Evolutionary conservation across 352 stramenopile genomes (phyloP), one percentile per base, ranked within the genome.

Genomic region (Phytophthora hybrid): DNA sequence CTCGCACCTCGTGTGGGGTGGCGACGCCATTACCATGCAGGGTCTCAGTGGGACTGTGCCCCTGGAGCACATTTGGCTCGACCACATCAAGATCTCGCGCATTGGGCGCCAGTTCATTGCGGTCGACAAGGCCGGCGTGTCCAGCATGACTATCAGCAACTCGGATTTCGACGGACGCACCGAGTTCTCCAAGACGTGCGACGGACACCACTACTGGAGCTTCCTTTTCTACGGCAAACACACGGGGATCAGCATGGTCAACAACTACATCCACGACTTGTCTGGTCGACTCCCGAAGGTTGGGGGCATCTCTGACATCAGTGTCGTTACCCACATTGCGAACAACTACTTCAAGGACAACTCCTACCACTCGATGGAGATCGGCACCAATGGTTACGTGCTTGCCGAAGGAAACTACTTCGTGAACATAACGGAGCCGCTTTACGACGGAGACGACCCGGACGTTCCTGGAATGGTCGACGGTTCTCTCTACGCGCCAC

Each of bases 281-380:
- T 85, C 78, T 1, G 76, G 76, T 3, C 75, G 75, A 9, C 74
- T 66, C 7, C 76, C 78, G 0, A 85, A 85, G 58, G 46, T 81
- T 16, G 52, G 65, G 7, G 75, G 78, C 5, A 58, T 52, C 0
- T 66, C 58, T 4, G 58, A 46, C 8, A 34, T n/a, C 3, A 64
- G 5, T 18, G 71, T 81, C 7, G 62, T 78, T 26, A 71, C 65
- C 2, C 79, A 84, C 23, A 73, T 80, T 1, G 76, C 66, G 39
- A 83, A 82, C 68, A 86, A 86, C 69, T 81, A 81, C 71, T 86
- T 71, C 76, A 60, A 41, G 31, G 69, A 82, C 73, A 86, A 82
- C 64, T 78, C 76, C 11, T 74, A 77, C n/a, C 69, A 77, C 41
- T 79, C 77, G 57, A 81, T 84, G 29, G 70, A 77, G 46, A 54